Evolutionary conservation across 2,329 filamentous ascomycete species (phyloP), one percentile per base, ranked within the genome.

Genomic region (Orbilia quercus): DNA sequence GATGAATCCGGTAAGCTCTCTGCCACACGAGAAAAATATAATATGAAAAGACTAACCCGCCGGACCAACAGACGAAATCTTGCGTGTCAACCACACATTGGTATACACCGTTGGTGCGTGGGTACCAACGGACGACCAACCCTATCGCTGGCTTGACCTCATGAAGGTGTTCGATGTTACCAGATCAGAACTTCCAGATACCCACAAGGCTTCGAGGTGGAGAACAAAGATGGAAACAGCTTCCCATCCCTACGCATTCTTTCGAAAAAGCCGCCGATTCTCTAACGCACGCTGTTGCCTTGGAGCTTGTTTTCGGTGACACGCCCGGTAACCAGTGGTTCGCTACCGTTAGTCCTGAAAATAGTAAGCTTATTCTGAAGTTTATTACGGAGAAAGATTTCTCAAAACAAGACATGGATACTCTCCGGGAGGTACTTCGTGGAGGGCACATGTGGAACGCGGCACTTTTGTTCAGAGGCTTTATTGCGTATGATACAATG

Each of bases 81-180:
- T 89, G 42, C 86, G 82, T 44, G 82, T 84, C 2, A 86, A 85
- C 51, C 88, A 88, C 38, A 86, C 90, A 75, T 78, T 90, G 0
- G 81, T 90, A 0, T 90, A 90, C 66, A 88, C 87, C 0, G 84
- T 89, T 75, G 88, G 87, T 0, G 75, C 78, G 0, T 85, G 87
- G 65, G 76, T 77, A 0, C 76, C 83, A 0, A 81, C 88, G 0
- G 84, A 89, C 2, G 80, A 84, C 14, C 83, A 83, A 50, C 86
- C 86, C 0, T 79, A 84, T 1, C 81, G 89, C 3, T 91, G 88
- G 89, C 74, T 77, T 0, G 75, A 86, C 0, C 82, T 87, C 0
- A 84, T 90, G 31, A 76, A 83, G 1, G 75, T 90, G 0, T 78
- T 91, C 0, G 77, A 78, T 0, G 48, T 86, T 0, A 65, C 89